Conservation (phyloP, 1,284 basidiomycete species). For the Schizopora paradoxa region DNA sequence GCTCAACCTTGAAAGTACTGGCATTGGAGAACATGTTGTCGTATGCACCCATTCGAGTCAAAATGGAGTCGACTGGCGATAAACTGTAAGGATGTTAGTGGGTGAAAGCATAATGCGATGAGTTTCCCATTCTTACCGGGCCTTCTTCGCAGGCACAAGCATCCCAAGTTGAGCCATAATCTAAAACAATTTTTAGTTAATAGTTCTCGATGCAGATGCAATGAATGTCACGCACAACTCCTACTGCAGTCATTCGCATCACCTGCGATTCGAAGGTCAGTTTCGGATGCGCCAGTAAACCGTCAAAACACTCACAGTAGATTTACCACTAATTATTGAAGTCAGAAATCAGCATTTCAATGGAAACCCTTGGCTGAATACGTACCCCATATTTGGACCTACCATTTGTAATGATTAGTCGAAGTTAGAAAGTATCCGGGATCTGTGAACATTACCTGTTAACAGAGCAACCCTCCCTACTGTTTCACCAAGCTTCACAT, state of each 20-base stretch:
- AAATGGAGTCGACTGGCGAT: slow-evolving; percentile 88
- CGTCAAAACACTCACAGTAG: slow-evolving; percentile 51
- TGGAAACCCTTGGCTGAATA: slow-evolving; percentile 16
- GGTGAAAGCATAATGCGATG: slow-evolving; percentile 1
- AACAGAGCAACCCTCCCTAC: slow-evolving; percentile 80
- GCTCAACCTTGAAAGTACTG: slow-evolving; percentile 94
- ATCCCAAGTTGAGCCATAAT: slow-evolving; percentile 99
- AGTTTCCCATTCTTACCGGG: slow-evolving; percentile 46
- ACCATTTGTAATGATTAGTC: slow-evolving; percentile 14
- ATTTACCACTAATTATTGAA: slow-evolving; percentile 62
- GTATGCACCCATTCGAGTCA: slow-evolving; percentile 98
- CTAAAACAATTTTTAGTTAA: slow-evolving; percentile 29
- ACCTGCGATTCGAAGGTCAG: slow-evolving; percentile 36
- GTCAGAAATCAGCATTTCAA: slow-evolving; percentile 1
- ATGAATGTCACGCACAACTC: slow-evolving; percentile 61
- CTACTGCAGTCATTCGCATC: slow-evolving; percentile 96
- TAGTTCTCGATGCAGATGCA: not conserved
- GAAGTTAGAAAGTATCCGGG: slow-evolving; percentile 1
- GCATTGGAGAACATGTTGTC: slow-evolving; percentile 96
- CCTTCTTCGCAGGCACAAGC: slow-evolving; percentile 84
- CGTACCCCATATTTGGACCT: slow-evolving; percentile 90
- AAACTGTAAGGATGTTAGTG: slow-evolving; percentile 42
- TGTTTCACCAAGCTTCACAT: slow-evolving; percentile 81
- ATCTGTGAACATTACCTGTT: slow-evolving; percentile 62
- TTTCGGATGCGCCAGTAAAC: not conserved